Evolutionary conservation across 176 grass and related monocot species (phyloP), one percentile per base, ranked within the genome.

Genomic region (Hyparrhenia diplandra): DNA sequence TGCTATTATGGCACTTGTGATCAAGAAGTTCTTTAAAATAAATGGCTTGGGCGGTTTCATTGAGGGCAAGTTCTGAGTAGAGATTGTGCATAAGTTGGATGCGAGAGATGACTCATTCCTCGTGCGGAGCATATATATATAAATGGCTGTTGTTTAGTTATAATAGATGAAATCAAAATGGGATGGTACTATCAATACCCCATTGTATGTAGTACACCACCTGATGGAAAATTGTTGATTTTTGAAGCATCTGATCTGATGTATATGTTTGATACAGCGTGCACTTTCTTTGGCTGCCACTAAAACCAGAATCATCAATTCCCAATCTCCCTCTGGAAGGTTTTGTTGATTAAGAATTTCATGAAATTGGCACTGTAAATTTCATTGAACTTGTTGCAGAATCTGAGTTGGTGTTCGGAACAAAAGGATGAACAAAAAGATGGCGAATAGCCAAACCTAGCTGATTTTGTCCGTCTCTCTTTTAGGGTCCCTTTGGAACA

Each of bases 11-110:
- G 79, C 88, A n/a, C 97, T 99, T 40, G 78, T 99, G 69, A 88
- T 91, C 25, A 99, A 95, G 85, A 99, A 95, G 77, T 81, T 99
- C 51, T 41, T 99, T 37, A 99, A 99, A 51, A 84, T 86, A 31
- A 79, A 91, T 78, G 86, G 71, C n/a, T 25, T 91, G 18, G 86
- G 82, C 36, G 96, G 91, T 85, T 93, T 88, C 77, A 91, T 99
- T 23, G 93, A 93, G 65, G 74, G 83, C 13, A 90, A 90, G 79
- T 90, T 90, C 71, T 90, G 85, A 85, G 49, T 78, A 68, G 87
- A 83, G 67, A 73, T 78, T 86, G 83, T 83, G 79, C 37, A 62
- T 74, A 86, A 76, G 61, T 72, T 82, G 73, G 46, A 81, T 61
- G 29, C 13, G 25, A 80, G 49, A 74, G 75, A 29, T 67, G 31